A percentile compares a stretch with the other conserved stretches of the same genome.
Conservation (phyloP, 2,329 filamentous ascomycete species). For the Scleromitrula shiraiana region DNA sequence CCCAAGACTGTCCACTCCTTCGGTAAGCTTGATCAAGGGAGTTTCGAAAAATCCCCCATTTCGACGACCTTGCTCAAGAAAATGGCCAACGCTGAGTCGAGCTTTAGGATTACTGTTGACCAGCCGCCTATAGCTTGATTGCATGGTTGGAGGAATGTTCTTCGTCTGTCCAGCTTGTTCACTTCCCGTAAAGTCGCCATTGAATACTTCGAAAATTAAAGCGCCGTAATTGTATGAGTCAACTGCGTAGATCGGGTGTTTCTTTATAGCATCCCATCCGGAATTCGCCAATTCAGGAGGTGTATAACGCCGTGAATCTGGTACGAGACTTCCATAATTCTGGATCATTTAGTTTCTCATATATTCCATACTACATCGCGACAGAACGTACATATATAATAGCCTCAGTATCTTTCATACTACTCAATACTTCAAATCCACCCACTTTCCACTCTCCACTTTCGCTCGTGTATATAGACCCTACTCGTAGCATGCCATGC, state of each 20-base stretch:
- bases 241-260: conserved; percentile 68
- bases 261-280: conserved; percentile 90
- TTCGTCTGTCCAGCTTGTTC: conserved; percentile 84
- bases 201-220: conserved; percentile 85
- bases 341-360: conserved; percentile 30
- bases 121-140: conserved; percentile 82
- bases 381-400: conserved; percentile 62
- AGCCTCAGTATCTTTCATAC: conserved; percentile 90
- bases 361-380: not conserved
- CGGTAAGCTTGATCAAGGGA: conserved; percentile 81
- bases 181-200: conserved; percentile 65
- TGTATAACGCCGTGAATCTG: conserved; percentile 75
- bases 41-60: conserved; percentile 86
- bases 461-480: conserved; percentile 86
- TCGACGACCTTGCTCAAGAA: conserved; percentile 81
- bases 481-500: conserved; percentile 77
- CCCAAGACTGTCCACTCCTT: conserved; percentile 87
- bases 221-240: conserved; percentile 84
- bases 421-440: conserved; percentile 89
- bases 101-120: conserved; percentile 85
- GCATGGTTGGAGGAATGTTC: conserved; percentile 79
- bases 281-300: conserved; percentile 78
- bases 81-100: conserved; percentile 73
- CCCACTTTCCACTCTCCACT: conserved; percentile 97
- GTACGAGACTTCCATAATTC: conserved; percentile 81